Evolutionary conservation across 2,329 filamentous ascomycete species (phyloP).

Genomic region (Xenoacremonium recifei): DNA sequence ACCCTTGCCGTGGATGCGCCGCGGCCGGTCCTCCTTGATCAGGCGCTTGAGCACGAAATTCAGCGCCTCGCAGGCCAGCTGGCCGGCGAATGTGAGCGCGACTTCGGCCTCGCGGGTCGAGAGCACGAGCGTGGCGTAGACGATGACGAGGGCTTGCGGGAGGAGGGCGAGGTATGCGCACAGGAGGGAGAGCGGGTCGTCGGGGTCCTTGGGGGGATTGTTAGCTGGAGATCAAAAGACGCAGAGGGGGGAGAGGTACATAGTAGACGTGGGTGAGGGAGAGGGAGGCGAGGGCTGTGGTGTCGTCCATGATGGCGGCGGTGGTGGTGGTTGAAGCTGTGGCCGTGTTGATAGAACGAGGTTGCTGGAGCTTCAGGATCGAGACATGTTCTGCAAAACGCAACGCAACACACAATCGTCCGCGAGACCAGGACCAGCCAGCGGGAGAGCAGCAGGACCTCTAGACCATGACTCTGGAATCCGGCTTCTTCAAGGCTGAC

Average conservation of each 20-base stretch:
- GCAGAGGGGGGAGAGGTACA: constrained; percentile 49
- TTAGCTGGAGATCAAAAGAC: constrained; percentile 3
- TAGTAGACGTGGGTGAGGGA: constrained; percentile 97
- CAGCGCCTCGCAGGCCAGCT: constrained; percentile 85
- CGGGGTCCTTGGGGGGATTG: constrained; percentile 65
- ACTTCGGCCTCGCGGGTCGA: constrained; percentile 89
- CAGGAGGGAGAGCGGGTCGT: constrained; percentile 78
- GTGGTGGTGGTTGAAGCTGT: too few species aligned
- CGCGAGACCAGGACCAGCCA: too few species aligned
- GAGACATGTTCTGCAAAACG: too few species aligned
- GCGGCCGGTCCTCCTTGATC: constrained; percentile 88
- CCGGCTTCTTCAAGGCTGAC: too few species aligned
- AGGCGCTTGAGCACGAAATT: constrained; percentile 88
- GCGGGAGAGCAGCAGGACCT: too few species aligned
- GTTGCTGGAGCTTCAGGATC: too few species aligned
- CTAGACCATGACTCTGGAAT: too few species aligned
- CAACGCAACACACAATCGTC: too few species aligned
- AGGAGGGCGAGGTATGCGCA: constrained; percentile 94
- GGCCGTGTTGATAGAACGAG: too few species aligned
- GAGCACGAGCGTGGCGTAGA: constrained; percentile 88
- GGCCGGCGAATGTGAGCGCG: constrained; percentile 83
- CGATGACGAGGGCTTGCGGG: constrained; percentile 85
- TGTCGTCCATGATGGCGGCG: constrained; percentile 25
- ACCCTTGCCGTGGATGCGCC: constrained; percentile 82
- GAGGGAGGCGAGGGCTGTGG: constrained; percentile 76